Conservation (phyloP, 257 asterid genomes). For the Lavandula angustifolia region DNA sequence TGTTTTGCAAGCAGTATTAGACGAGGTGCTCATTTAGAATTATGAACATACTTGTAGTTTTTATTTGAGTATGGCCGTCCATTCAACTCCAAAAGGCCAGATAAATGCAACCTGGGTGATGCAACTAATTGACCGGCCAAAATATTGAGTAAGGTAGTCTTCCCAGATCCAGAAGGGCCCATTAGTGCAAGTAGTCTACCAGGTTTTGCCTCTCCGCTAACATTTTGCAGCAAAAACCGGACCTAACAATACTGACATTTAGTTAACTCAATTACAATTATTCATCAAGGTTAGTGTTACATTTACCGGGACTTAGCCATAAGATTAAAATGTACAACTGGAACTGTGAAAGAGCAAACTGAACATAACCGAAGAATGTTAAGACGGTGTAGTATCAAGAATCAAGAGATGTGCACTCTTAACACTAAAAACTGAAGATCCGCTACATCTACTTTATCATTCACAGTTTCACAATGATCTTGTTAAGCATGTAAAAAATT, state of each 20-base stretch:
- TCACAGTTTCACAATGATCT: neutral
- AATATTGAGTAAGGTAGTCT: constrained; percentile 91
- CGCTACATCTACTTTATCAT: neutral
- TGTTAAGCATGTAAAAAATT: neutral
- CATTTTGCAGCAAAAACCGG: constrained; percentile 73
- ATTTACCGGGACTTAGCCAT: neutral
- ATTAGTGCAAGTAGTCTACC: constrained; percentile 91
- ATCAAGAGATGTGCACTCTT: neutral
- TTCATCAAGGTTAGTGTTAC: constrained; percentile 16
- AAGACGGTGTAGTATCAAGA: neutral
- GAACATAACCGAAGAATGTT: neutral
- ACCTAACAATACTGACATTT: constrained; percentile 48
- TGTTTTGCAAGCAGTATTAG: constrained; percentile 15
- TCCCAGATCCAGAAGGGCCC: constrained; percentile 99
- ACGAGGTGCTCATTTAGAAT: neutral
- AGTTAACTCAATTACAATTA: constrained; percentile 16
- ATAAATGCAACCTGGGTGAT: constrained; percentile 73
- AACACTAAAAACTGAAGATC: constrained; percentile 3
- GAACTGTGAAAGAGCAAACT: neutral
- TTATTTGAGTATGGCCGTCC: constrained; percentile 67
- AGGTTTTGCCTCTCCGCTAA: constrained; percentile 89
- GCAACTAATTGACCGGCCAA: constrained; percentile 84
- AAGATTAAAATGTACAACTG: constrained; percentile 16
- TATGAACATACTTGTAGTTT: constrained; percentile 57
- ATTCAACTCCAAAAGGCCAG: constrained; percentile 90